Conservation (phyloP, 805 yeast genomes). For the Candida tallmaniae region DNA sequence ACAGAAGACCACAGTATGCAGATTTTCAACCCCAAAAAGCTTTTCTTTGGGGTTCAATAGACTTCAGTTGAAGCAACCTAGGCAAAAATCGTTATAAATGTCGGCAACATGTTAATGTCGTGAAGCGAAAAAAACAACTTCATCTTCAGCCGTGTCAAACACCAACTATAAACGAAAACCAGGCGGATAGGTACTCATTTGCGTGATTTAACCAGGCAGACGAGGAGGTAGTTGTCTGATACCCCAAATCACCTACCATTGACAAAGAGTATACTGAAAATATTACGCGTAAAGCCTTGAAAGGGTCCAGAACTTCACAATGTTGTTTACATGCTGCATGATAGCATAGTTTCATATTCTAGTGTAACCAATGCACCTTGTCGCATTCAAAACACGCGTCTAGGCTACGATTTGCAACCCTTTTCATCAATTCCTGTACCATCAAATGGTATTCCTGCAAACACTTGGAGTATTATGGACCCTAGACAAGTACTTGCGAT, state of each 20-base stretch:
- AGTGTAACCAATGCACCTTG: too few relatives aligned
- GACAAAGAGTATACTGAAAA: conserved; percentile 27
- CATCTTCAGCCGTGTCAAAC: conserved; percentile 30
- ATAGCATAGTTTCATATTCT: too few relatives aligned
- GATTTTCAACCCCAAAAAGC: conserved; percentile 35
- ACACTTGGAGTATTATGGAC: too few relatives aligned
- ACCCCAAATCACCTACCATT: conserved; percentile 17
- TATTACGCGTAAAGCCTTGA: too few relatives aligned
- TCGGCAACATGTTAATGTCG: conserved; percentile 37
- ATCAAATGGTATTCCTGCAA: too few relatives aligned
- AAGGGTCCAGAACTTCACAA: too few relatives aligned
- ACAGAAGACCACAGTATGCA: conserved; percentile 33
- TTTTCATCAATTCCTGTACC: too few relatives aligned
- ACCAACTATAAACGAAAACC: conserved; percentile 22
- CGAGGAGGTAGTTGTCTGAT: conserved; percentile 17
- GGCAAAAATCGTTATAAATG: conserved; percentile 31
- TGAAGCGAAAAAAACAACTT: conserved; percentile 27
- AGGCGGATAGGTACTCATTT: conserved; percentile 24
- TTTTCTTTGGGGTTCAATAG: conserved; percentile 29
- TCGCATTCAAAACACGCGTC: too few relatives aligned
- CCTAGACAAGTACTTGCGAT: too few relatives aligned
- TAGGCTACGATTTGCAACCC: too few relatives aligned
- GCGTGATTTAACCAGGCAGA: conserved; percentile 35
- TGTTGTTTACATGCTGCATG: too few relatives aligned
- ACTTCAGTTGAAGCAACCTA: conserved; percentile 27